phyloP scores from a whole-genome alignment of 2,329 filamentous ascomycete genomes.

The Drechslera avenae region DNA sequence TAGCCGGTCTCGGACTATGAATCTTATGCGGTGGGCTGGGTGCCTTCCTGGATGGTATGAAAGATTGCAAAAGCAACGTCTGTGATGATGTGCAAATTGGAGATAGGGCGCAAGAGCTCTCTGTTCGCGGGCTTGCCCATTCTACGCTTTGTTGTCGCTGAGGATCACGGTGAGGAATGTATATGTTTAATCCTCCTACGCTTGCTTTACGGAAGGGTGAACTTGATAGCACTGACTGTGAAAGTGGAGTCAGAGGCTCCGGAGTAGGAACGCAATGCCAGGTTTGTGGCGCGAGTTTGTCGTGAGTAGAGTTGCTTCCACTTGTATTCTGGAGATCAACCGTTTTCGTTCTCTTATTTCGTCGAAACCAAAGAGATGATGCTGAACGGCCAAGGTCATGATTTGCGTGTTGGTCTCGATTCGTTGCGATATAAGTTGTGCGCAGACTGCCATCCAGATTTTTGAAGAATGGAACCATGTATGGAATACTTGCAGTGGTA shows the following conservation, averaged over 20 bases:
- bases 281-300: conserved; percentile 24
- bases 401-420: conserved; percentile 9
- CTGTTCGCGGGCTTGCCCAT: conserved; percentile 33
- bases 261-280: conserved; percentile 31
- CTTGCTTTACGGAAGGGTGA: conserved; percentile 26
- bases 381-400: conserved; percentile 10
- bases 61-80: conserved; percentile 25
- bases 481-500: conserved; percentile 42
- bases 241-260: conserved; percentile 26
- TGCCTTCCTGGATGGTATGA: conserved; percentile 14
- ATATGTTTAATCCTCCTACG: conserved; percentile 28
- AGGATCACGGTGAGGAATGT: conserved; percentile 25
- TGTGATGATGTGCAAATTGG: conserved; percentile 32
- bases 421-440: conserved; percentile 20
- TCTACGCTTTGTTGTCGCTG: conserved; percentile 6
- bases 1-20: conserved; percentile 14
- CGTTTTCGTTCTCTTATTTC: conserved; percentile 18
- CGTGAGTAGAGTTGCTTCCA: conserved; percentile 8
- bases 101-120: conserved; percentile 34
- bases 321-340: conserved; percentile 19
- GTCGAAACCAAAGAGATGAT: conserved; percentile 19
- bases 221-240: conserved; percentile 16
- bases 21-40: conserved; percentile 23
- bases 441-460: conserved; percentile 23
- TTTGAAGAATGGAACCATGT: conserved; percentile 40